A percentile compares a stretch with the other conserved stretches of the same genome.
These are phyloP conservation scores for Rhodotorula glutinis DNA, from an alignment of 1,284 basidiomycete species.

Conservation along the genomic window DNA sequence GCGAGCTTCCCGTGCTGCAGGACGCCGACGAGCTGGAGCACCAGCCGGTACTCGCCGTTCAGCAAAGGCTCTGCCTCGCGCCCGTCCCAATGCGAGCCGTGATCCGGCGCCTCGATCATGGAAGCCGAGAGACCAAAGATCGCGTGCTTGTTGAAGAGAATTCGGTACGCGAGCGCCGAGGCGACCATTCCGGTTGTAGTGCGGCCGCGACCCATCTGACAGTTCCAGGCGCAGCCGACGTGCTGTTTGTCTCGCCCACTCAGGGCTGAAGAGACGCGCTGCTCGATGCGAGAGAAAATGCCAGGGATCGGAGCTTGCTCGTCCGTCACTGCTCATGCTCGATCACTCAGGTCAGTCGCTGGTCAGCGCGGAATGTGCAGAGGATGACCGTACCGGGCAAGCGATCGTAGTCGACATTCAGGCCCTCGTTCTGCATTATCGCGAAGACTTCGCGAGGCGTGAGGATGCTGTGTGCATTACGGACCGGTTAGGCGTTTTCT, in stretches of 20 bases:
- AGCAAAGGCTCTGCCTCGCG: constrained; percentile 48
- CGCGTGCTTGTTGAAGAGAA: constrained; percentile 49
- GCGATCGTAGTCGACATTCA: constrained; percentile 83
- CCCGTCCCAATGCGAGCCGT: constrained; percentile 42
- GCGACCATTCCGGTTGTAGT: constrained; percentile 87
- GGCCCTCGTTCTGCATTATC: constrained; percentile 69
- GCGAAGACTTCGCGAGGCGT: constrained; percentile 86
- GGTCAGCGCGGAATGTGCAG: background rate
- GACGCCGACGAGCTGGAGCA: constrained; percentile 87
- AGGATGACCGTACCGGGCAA: constrained; percentile 55
- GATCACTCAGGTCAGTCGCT: too few species aligned
- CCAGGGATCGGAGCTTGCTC: constrained; percentile 89
- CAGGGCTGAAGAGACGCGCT: constrained; percentile 66
- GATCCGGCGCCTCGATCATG: constrained; percentile 32
- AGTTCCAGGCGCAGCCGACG: constrained; percentile 14
- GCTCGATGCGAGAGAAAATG: constrained; percentile 72
- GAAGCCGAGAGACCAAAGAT: constrained; percentile 2
- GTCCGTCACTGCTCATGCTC: constrained; percentile 64
- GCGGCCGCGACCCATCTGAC: constrained; percentile 55
- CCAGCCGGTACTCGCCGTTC: constrained; percentile 92
- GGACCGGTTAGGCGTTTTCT: too few species aligned
- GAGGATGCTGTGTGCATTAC: constrained; percentile 78
- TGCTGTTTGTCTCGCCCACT: constrained; percentile 51
- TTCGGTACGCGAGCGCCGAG: constrained; percentile 79
- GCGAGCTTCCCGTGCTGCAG: constrained; percentile 75